These are phyloP conservation scores for Fusarium sp. DNA, from an alignment of 2,329 filamentous ascomycete genomes.

Conservation along the genomic window DNA sequence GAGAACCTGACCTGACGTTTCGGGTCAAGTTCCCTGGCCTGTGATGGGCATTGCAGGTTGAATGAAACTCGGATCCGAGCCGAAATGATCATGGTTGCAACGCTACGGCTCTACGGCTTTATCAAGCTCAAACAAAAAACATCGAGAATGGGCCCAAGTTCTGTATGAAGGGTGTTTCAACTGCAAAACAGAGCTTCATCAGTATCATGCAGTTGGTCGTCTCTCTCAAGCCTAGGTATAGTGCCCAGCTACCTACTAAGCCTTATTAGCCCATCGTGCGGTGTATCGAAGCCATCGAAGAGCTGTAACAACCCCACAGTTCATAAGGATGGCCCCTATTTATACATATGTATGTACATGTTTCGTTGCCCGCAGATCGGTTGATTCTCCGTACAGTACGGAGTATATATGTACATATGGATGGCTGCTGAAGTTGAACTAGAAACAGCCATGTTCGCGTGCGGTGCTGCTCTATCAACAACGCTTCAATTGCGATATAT, in stretches of 20 bases:
- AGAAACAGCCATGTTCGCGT: background rate
- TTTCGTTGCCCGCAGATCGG: constrained; percentile 12
- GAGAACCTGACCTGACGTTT: background rate
- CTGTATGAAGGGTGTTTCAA: constrained; percentile 33
- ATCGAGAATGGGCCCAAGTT: background rate
- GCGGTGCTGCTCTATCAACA: background rate
- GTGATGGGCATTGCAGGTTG: constrained; percentile 1
- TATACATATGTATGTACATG: background rate
- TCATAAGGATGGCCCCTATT: constrained; percentile 24
- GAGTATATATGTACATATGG: background rate
- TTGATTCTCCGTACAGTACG: constrained; percentile 11
- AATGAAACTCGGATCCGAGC: constrained; percentile 20
- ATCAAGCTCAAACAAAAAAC: constrained; percentile 11
- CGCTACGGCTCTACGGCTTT: background rate
- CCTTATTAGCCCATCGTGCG: constrained; percentile 19
- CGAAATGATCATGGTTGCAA: constrained; percentile 13
- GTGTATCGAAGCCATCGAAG: constrained; percentile 22
- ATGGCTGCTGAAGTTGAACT: background rate
- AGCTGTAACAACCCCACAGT: constrained; percentile 30
- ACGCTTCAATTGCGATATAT: background rate
- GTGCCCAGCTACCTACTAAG: constrained; percentile 15
- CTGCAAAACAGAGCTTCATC: constrained; percentile 5
- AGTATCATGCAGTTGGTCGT: constrained; percentile 17
- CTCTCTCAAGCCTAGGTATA: constrained; percentile 12
- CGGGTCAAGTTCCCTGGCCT: constrained; percentile 5